phyloP scores from a whole-genome alignment of 805 yeast species.

The Barnettozyma salicaria region DNA sequence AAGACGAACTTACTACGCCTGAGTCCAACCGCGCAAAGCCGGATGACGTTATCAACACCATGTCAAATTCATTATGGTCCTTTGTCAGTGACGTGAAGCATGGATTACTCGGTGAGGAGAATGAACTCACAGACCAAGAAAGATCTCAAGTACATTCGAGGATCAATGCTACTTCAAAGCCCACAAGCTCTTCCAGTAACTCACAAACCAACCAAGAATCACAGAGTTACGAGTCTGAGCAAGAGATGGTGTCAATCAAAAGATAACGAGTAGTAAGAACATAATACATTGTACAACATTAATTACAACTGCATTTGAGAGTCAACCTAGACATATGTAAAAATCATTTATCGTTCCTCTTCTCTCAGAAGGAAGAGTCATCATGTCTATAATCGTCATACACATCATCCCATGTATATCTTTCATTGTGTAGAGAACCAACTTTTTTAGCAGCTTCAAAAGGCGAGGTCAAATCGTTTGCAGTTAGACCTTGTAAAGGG shows the following conservation, averaged over 20 bases:
- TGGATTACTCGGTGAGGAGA: constrained; percentile 34
- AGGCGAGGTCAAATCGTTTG: constrained; percentile 21
- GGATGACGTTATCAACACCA: constrained; percentile 30
- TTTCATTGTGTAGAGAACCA: constrained; percentile 15
- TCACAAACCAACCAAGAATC: background rate
- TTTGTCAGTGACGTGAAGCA: constrained; percentile 45
- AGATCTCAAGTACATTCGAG: too few relatives aligned
- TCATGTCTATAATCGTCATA: constrained; percentile 26
- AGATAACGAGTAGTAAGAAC: background rate
- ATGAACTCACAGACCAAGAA: background rate
- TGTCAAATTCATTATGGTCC: constrained; percentile 42
- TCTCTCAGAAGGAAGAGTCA: constrained; percentile 20
- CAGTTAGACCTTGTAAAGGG: constrained; percentile 22
- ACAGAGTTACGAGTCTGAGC: constrained; percentile 10
- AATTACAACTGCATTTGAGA: background rate
- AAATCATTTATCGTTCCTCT: background rate
- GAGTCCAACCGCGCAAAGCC: too few relatives aligned
- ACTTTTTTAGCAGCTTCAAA: constrained; percentile 20
- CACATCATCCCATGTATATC: constrained; percentile 27
- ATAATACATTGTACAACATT: background rate
- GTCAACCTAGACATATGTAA: background rate
- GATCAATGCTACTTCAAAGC: too few relatives aligned
- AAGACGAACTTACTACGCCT: too few relatives aligned
- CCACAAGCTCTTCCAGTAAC: background rate
- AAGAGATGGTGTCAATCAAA: constrained; percentile 22